Conservation (phyloP, 2,329 filamentous ascomycete species). For the Xenoacremonium recifei region DNA sequence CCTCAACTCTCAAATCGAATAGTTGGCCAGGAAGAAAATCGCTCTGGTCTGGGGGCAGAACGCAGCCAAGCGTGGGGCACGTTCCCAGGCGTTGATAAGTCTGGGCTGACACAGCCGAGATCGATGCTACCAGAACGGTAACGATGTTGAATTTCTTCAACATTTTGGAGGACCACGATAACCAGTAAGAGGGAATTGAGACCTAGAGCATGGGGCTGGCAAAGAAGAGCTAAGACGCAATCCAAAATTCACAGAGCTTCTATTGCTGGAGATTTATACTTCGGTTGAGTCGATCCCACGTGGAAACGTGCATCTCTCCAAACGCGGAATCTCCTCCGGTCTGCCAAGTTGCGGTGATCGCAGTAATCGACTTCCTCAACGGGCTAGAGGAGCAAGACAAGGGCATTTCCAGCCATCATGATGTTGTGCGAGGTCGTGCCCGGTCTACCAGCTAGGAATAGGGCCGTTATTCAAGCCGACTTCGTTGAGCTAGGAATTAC, state of each 20-base stretch:
- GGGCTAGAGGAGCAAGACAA: conserved; percentile 17
- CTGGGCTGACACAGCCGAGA: conserved; percentile 48
- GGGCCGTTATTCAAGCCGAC: conserved; percentile 18
- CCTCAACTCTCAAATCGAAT: conserved; percentile 81
- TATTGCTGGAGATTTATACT: background rate
- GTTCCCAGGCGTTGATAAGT: conserved; percentile 60
- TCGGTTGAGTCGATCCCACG: conserved; percentile 10
- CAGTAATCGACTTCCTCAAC: conserved; percentile 18
- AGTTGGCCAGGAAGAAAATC: conserved; percentile 83
- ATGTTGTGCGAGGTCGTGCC: too few species aligned
- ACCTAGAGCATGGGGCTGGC: conserved; percentile 11
- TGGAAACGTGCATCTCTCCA: conserved; percentile 10
- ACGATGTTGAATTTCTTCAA: conserved; percentile 37
- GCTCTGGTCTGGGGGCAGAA: conserved; percentile 63
- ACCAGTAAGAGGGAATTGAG: background rate
- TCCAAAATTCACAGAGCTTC: conserved; percentile 6
- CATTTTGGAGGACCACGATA: conserved; percentile 25
- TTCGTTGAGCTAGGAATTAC: conserved; percentile 18
- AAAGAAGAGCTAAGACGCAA: conserved; percentile 10
- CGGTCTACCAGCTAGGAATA: too few species aligned
- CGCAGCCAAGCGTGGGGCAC: conserved; percentile 58
- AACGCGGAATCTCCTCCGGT: conserved; percentile 8
- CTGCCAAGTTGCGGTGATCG: background rate
- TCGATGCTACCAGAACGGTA: conserved; percentile 32
- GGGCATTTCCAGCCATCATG: conserved; percentile 9